These are phyloP conservation scores for Cyanidioschyzon merolae DNA, from an alignment of 23 red algal species.

Conservation along the genomic window DNA sequence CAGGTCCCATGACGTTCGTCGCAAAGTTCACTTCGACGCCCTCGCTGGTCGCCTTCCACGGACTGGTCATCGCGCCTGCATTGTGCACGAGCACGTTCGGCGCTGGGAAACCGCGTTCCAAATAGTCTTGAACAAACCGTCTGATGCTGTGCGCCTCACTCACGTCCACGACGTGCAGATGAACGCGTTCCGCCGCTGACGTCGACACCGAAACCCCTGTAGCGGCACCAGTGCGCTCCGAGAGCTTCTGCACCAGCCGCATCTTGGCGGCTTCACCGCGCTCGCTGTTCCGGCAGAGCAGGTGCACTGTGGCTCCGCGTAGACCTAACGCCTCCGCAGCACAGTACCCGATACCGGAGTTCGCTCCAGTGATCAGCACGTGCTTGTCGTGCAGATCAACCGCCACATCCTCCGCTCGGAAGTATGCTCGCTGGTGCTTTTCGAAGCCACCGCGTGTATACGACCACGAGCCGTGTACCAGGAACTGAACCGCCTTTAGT, in stretches of 20 bases:
- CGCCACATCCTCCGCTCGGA: conserved; percentile 16
- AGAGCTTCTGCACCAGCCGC: conserved; percentile 15
- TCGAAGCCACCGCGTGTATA: conserved; percentile 46
- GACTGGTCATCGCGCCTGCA: conserved; percentile 50
- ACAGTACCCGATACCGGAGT: conserved; percentile 48
- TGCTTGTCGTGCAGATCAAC: conserved; percentile 38
- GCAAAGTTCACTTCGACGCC: conserved; percentile 71
- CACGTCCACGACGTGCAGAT: conserved; percentile 45
- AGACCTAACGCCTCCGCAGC: conserved; percentile 38
- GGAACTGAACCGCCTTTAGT: conserved; percentile 40
- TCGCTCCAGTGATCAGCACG: conserved; percentile 62
- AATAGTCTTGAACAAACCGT: conserved; percentile 27
- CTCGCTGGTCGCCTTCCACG: conserved; percentile 22
- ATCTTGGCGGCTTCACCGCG: conserved; percentile 29
- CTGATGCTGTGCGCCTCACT: conserved; percentile 25
- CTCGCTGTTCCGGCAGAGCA: conserved; percentile 40
- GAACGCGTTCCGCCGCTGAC: background rate
- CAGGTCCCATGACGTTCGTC: conserved; percentile 61
- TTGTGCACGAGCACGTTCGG: conserved; percentile 58
- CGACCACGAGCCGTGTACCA: conserved; percentile 28
- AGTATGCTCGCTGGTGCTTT: conserved; percentile 19
- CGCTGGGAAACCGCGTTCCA: conserved; percentile 3
- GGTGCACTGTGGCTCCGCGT: conserved; percentile 34
- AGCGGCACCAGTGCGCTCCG: background rate
- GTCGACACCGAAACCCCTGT: background rate